Percentiles rank a stretch among this genome's conserved stretches.
Evolutionary conservation across 768 basidiomycete genomes (phyloP).

Genomic region (Tricholoma hemisulphureum): DNA sequence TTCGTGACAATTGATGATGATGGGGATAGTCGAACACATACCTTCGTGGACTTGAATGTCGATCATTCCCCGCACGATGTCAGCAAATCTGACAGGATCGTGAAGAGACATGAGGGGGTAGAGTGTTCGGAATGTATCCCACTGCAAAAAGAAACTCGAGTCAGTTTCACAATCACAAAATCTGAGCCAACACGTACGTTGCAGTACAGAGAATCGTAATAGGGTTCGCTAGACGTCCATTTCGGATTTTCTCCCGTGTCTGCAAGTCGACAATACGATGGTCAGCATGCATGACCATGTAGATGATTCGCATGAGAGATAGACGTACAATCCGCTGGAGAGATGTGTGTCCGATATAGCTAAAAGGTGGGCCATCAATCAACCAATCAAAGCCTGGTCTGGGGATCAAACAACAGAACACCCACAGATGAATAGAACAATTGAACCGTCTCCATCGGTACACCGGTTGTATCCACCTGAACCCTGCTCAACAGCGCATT

Average conservation of each 20-base stretch:
- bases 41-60: constrained; percentile 68
- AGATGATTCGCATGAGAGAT: background rate
- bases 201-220: constrained; percentile 68
- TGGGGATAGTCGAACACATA: constrained; percentile 9
- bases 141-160: constrained; percentile 37
- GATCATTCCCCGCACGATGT: constrained; percentile 63
- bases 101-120: constrained; percentile 65
- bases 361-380: constrained; percentile 12
- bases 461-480: constrained; percentile 48
- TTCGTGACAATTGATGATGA: background rate
- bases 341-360: constrained; percentile 62
- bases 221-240: constrained; percentile 64
- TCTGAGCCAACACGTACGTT: constrained; percentile 42
- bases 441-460: constrained; percentile 46
- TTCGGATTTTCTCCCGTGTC: constrained; percentile 64
- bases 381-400: background rate
- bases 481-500: constrained; percentile 56
- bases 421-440: constrained; percentile 49
- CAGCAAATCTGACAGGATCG: constrained; percentile 56
- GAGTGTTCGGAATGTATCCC: constrained; percentile 65
- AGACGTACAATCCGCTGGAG: constrained; percentile 60
- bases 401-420: background rate
- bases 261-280: constrained; percentile 16
- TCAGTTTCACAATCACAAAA: background rate
- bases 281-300: no score